Conservation (phyloP, 1,284 basidiomycete species). For the Amylostereum chailletii region DNA sequence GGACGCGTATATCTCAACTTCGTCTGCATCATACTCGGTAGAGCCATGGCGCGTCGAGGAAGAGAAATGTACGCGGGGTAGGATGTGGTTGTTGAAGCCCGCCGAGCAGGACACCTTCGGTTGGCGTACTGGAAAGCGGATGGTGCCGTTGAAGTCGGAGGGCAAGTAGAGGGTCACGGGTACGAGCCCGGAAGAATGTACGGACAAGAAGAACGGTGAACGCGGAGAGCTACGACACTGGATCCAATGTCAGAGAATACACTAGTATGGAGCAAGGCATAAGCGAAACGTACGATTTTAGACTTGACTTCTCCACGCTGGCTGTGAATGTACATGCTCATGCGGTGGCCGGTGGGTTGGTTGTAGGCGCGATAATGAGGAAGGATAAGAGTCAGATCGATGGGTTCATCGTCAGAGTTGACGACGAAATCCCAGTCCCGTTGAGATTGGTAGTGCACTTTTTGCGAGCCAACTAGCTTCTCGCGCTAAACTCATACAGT, state of each 20-base stretch:
- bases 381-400: slow-evolving; percentile 59
- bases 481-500: no score
- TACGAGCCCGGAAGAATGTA: slow-evolving; percentile 44
- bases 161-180: slow-evolving; percentile 67
- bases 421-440: slow-evolving; percentile 57
- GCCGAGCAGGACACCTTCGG: slow-evolving; percentile 52
- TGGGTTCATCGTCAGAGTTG: slow-evolving; percentile 37
- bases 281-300: slow-evolving; percentile 50
- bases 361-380: slow-evolving; percentile 68
- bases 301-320: slow-evolving; percentile 48
- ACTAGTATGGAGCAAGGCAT: slow-evolving; percentile 3
- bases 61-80: slow-evolving; percentile 50
- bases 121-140: slow-evolving; percentile 35
- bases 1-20: slow-evolving; percentile 48
- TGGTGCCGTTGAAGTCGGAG: slow-evolving; percentile 64
- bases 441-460: slow-evolving; percentile 44
- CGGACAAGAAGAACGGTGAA: slow-evolving; percentile 56
- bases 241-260: background rate
- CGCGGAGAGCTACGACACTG: slow-evolving; percentile 61
- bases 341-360: slow-evolving; percentile 59
- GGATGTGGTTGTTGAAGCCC: slow-evolving; percentile 62
- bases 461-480: slow-evolving; percentile 33
- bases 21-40: slow-evolving; percentile 34
- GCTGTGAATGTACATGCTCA: slow-evolving; percentile 56
- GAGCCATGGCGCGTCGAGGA: slow-evolving; percentile 30